These are phyloP conservation scores for Gynandropsis gynandra DNA, from an alignment of 345 rosid species.

Conservation along the genomic window DNA sequence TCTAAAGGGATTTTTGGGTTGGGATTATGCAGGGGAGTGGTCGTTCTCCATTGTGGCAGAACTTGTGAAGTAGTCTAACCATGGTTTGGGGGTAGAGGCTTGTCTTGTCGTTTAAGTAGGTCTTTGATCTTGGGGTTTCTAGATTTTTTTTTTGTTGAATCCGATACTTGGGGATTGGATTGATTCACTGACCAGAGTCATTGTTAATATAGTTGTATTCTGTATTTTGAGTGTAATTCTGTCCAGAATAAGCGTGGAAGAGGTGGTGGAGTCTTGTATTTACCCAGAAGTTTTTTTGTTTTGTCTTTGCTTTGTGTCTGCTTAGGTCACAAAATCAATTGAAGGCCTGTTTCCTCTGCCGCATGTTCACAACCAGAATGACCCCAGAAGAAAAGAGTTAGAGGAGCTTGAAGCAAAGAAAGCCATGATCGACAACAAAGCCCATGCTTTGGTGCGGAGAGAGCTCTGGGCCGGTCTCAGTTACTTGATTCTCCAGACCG, in stretches of 20 bases:
- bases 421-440: conserved; percentile 43
- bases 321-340: conserved; percentile 66
- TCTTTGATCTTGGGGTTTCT: background rate
- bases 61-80: too few species aligned
- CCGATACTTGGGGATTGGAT: background rate
- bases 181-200: background rate
- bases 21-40: background rate
- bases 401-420: conserved; percentile 52
- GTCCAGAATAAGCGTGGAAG: background rate
- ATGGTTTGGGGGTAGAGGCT: too few species aligned
- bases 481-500: conserved; percentile 64
- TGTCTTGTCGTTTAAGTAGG: too few species aligned
- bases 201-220: background rate
- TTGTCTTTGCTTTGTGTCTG: conserved; percentile 16
- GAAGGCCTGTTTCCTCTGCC: conserved; percentile 63
- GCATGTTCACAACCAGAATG: conserved; percentile 30
- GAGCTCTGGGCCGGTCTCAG: conserved; percentile 79
- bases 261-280: conserved; percentile 12
- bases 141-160: background rate
- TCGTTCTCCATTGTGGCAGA: conserved; percentile 7
- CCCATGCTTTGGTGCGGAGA: conserved; percentile 43
- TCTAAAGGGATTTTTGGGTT: background rate
- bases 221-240: conserved; percentile 12
- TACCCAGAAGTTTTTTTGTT: conserved; percentile 16
- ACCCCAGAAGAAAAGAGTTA: conserved; percentile 59